phyloP scores from a whole-genome alignment of 1,284 basidiomycete genomes.

The Heimioporus retisporus region DNA sequence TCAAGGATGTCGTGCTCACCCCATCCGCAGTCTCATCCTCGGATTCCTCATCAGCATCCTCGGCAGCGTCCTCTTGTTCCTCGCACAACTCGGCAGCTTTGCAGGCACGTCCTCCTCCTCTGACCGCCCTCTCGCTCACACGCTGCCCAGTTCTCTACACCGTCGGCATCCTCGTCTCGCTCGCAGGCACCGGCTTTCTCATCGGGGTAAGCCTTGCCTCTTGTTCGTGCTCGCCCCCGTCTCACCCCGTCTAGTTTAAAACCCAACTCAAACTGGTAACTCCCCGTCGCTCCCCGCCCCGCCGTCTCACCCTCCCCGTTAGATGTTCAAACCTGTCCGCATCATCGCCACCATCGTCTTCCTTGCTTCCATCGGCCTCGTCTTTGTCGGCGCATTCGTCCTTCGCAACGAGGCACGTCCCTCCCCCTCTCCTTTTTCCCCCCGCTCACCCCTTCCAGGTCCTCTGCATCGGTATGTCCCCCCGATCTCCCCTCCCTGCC shows the following conservation, averaged over 20 bases:
- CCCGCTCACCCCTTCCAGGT: conserved; percentile 42
- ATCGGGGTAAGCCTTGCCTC: conserved; percentile 87
- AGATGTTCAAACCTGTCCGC: conserved; percentile 97
- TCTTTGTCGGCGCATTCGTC: conserved; percentile 87
- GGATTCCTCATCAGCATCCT: conserved; percentile 88
- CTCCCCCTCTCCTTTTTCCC: conserved; percentile 3
- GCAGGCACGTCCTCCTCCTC: conserved; percentile 68
- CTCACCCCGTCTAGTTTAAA: conserved; percentile 62
- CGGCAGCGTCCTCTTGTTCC: conserved; percentile 83
- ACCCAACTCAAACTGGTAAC: conserved; percentile 83
- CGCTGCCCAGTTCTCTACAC: conserved; percentile 77
- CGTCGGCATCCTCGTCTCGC: conserved; percentile 84
- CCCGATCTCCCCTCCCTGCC: background rate
- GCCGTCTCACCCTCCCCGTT: background rate
- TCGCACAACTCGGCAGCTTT: conserved; percentile 80
- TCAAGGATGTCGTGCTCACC: too few species aligned
- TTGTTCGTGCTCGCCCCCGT: conserved; percentile 5
- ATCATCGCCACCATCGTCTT: conserved; percentile 88
- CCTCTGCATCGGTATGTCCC: conserved; percentile 58
- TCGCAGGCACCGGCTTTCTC: conserved; percentile 92
- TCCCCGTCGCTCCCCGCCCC: conserved; percentile 27
- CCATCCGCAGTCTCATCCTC: conserved; percentile 63
- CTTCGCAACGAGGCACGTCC: conserved; percentile 70
- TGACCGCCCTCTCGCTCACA: too few species aligned
- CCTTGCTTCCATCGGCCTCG: conserved; percentile 79